A percentile compares a stretch with the other conserved stretches of the same genome.
Conservation (phyloP, 1,139 yeast genomes). For the Scheffersomyces parashehatae region DNA sequence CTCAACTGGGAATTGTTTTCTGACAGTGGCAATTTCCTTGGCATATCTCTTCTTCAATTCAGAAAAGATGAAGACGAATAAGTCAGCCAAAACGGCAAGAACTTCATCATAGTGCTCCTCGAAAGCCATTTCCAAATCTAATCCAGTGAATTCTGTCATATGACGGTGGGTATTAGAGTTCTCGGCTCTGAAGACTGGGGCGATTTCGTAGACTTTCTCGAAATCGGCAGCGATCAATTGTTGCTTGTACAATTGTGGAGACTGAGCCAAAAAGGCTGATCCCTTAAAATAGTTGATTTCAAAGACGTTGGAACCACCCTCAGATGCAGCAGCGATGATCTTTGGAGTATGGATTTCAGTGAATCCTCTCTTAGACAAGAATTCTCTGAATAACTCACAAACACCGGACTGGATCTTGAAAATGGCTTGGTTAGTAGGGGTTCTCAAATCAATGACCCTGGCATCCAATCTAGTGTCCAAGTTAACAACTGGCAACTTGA, state of each 20-base stretch:
- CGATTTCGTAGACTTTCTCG: conserved; percentile 92
- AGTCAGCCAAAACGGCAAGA: conserved; percentile 76
- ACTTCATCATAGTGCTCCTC: conserved; percentile 98
- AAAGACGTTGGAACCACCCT: conserved; percentile 97
- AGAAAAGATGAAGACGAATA: conserved; percentile 84
- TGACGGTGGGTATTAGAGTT: conserved; percentile 99
- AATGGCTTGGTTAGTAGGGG: conserved; percentile 95
- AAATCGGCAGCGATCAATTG: conserved; percentile 97
- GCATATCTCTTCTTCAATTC: conserved; percentile 79
- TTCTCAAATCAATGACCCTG: conserved; percentile 94
- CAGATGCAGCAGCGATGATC: conserved; percentile 91
- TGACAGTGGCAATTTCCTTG: conserved; percentile 83
- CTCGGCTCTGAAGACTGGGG: conserved; percentile 98
- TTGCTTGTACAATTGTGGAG: conserved; percentile 97
- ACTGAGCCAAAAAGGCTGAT: conserved; percentile 92
- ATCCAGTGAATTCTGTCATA: conserved; percentile 97
- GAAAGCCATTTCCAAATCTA: conserved; percentile 96
- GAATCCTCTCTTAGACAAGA: conserved; percentile 65
- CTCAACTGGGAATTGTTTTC: conserved; percentile 96
- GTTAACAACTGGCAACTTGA: conserved; percentile 89
- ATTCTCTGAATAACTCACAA: conserved; percentile 85
- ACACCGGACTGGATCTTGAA: conserved; percentile 93
- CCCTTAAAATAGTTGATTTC: conserved; percentile 91
- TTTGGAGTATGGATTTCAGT: conserved; percentile 96
- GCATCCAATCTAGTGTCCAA: conserved; percentile 94